Evolutionary conservation across 345 rosid species (phyloP), one percentile per base, ranked within the genome.

Genomic region (Eucalyptus pumila): DNA sequence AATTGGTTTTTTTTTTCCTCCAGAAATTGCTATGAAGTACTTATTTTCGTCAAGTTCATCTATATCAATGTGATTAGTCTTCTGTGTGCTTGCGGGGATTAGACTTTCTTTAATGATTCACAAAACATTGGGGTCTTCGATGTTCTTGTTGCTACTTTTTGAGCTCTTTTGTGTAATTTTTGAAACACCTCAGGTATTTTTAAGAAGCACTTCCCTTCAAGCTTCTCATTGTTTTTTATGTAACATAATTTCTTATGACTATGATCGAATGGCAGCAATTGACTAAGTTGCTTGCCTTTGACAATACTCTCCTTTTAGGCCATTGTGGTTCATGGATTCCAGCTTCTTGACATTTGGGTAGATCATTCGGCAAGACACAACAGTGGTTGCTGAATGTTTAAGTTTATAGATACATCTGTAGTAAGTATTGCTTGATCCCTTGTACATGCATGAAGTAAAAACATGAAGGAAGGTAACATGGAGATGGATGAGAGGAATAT

Each of bases 321-420:
- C 48, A 91, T 96, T 92, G 88, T 95, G 92, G 96, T 97, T 88
- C 98, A 97, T 87, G 99, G 99, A 51, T 97, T 97, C 93, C 99
- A 97, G 92, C 89, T 96, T 87, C 96, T 96, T 90, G 99, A 97
- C 89, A 92, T 96, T 88, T 96, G 97, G 96, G 89, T 94, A 85
- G 94, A 97, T 92, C 95, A 96, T 92, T 92, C 95, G 88, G 94
- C 93, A 89, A 95, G 94, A 89, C 91, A 92, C 85, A 91, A 90
- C 69, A 88, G 91, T 86, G 91, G 94, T 90, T 95, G 97, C 89
- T 95, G 90, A 88, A 93, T 95, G 65, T 93, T 94, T 72, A 97
- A 96, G 86, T 91, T 93, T 89, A 92, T 95, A 76, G 95, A 96
- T 91, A 89, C 92, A 85, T 93, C 93, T 87, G 93, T 94, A 86